Evolutionary conservation across 768 basidiomycete species (phyloP), one percentile per base, ranked within the genome.

Genomic region (Tulasnella sp.): DNA sequence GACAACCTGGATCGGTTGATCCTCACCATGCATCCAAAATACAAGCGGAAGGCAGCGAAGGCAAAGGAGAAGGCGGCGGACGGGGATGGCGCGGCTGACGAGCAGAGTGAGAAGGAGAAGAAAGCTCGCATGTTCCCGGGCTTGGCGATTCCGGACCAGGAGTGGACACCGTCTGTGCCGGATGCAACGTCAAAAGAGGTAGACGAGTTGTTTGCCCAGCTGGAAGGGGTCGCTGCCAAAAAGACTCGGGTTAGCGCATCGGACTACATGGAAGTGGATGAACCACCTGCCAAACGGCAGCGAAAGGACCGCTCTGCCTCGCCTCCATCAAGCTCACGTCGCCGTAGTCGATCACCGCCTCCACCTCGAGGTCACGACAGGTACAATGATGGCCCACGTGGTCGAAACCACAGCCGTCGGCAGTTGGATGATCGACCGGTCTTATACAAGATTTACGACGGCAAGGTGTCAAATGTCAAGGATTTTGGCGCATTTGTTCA

Each of bases 401-500:
- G 85, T 34, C 81, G 83, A 74, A 77, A 77, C n/a, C 67, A 74
- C 39, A 37, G 54, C 15, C 69, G 75, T 37, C 31, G 80, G 15
- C 76, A 80, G 64, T 71, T 91, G 45, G 97, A 99, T 81, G 93
- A 96, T 58, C 86, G 86, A 70, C 96, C 97, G 0, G 85, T 98
- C 2, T 82, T 97, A 64, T 99, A 91, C 89, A 99, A 99, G 86
- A 94, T 99, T 39, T 99, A 99, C 83, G 86, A 87, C 72, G 97
- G 97, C 9, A 90, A 89, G 78, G 90, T 99, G 36, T 87, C 91
- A 0, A 90, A 92, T 15, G 79, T 97, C 80, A 94, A 93, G 83
- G 97, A 99, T 77, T 99, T 99, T 82, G 97, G 97, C 73, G 96
- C 94, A 0, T 99, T 99, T 80, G 91, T 97, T 52, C 88, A 88